Percentiles rank a stretch among this genome's conserved stretches.
phyloP scores from a whole-genome alignment of 2,329 filamentous ascomycete genomes.

The Alternaria viburni region DNA sequence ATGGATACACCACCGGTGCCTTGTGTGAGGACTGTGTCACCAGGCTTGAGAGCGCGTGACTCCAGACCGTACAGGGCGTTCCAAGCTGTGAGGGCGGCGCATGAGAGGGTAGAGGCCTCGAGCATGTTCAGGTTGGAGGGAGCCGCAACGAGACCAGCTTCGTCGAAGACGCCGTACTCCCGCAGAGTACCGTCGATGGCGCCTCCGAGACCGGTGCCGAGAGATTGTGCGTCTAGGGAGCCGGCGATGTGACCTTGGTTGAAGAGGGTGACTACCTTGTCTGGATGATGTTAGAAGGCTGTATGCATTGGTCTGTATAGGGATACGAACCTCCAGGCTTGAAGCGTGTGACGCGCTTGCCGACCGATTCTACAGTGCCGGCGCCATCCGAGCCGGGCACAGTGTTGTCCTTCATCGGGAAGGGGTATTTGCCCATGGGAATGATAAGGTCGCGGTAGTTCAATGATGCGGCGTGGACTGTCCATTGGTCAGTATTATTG shows the following conservation, averaged over 20 bases:
- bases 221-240: constrained; percentile 47
- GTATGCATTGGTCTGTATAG: neutral
- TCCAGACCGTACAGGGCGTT: constrained; percentile 60
- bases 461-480: constrained; percentile 56
- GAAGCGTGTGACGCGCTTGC: constrained; percentile 63
- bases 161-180: constrained; percentile 70
- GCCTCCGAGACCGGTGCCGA: constrained; percentile 69
- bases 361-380: constrained; percentile 60
- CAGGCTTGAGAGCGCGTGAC: constrained; percentile 45
- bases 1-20: constrained; percentile 74
- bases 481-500: constrained; percentile 6
- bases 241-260: constrained; percentile 63
- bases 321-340: constrained; percentile 52
- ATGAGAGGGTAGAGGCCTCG: constrained; percentile 57
- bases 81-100: constrained; percentile 56
- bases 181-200: constrained; percentile 71
- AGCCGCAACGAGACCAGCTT: constrained; percentile 68
- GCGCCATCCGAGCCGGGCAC: constrained; percentile 60
- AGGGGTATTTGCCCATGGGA: constrained; percentile 55
- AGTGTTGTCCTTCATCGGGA: constrained; percentile 49
- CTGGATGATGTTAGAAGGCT: constrained; percentile 31
- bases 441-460: constrained; percentile 60
- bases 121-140: constrained; percentile 62
- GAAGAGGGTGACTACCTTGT: constrained; percentile 69
- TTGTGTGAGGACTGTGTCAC: constrained; percentile 66